Evolutionary conservation across 176 grass and related monocot species (phyloP).

Genomic region (Avena atlantica): DNA sequence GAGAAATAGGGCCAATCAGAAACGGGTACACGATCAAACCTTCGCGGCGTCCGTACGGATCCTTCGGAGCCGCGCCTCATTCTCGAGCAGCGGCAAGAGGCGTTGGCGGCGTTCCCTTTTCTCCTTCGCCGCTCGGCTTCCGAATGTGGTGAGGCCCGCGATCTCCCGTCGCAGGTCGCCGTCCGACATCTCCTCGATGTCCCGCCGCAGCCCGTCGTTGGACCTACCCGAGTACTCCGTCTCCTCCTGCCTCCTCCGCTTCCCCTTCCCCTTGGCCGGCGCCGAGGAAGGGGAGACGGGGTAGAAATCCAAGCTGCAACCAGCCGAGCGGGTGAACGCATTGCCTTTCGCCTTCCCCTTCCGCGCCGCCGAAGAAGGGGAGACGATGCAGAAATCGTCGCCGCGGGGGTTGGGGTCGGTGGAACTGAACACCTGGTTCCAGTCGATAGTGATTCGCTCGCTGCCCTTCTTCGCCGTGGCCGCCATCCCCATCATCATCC

Average conservation of each 20-base stretch:
- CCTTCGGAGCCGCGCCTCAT: background rate
- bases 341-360: background rate
- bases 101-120: no score
- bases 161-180: background rate
- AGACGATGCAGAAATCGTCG: background rate
- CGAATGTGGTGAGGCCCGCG: no score
- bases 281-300: background rate
- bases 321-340: background rate
- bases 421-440: background rate
- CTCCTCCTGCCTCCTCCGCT: background rate
- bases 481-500: background rate
- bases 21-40: background rate
- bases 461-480: background rate
- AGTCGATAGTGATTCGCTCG: background rate
- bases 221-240: background rate
- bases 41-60: background rate
- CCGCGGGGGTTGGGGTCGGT: accelerated
- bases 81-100: background rate
- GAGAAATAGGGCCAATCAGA: background rate
- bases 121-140: no score
- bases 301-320: background rate
- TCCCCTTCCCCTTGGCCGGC: background rate
- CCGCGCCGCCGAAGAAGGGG: background rate
- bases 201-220: background rate
- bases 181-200: background rate